Evolutionary conservation across 2,329 filamentous ascomycete species (phyloP).

Genomic region (Cladosporium sp.): DNA sequence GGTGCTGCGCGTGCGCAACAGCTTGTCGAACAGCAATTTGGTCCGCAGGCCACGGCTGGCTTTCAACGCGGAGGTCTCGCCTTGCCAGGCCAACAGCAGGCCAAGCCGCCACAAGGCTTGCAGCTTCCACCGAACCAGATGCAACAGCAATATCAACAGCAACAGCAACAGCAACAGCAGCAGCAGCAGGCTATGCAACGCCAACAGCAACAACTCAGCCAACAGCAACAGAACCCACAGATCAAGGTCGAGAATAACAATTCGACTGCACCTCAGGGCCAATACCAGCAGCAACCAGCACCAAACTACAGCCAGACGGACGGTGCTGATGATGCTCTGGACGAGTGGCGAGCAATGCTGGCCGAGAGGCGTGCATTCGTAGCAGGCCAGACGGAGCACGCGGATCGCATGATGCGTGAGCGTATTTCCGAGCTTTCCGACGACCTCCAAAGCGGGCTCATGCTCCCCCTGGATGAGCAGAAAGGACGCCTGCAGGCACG

Average conservation of each 20-base stretch:
- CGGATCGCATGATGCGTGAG: conserved; percentile 66
- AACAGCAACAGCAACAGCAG: conserved; percentile 26
- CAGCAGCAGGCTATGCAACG: conserved; percentile 36
- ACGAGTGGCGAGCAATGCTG: conserved; percentile 55
- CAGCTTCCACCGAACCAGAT: conserved; percentile 31
- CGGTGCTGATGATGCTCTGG: conserved; percentile 43
- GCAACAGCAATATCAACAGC: conserved; percentile 28
- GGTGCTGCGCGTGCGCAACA: conserved; percentile 48
- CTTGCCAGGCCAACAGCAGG: conserved; percentile 28
- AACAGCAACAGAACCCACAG: conserved; percentile 29
- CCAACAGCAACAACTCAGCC: conserved; percentile 31
- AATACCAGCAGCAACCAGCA: conserved; percentile 36
- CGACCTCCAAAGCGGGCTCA: conserved; percentile 70
- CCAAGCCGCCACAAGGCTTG: conserved; percentile 30
- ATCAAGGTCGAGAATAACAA: conserved; percentile 34
- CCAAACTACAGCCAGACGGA: conserved; percentile 33
- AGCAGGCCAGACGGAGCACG: conserved; percentile 49
- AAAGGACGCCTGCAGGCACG: conserved; percentile 8
- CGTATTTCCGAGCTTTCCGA: conserved; percentile 63
- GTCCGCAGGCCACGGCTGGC: conserved; percentile 56
- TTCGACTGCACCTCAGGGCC: conserved; percentile 23
- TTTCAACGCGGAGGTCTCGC: conserved; percentile 41
- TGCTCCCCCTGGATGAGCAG: conserved; percentile 62
- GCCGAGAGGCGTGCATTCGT: conserved; percentile 54
- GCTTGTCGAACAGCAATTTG: conserved; percentile 56